These are phyloP conservation scores for Globisporangium spiculum DNA, from an alignment of 352 stramenopile genomes.

Conservation along the genomic window DNA sequence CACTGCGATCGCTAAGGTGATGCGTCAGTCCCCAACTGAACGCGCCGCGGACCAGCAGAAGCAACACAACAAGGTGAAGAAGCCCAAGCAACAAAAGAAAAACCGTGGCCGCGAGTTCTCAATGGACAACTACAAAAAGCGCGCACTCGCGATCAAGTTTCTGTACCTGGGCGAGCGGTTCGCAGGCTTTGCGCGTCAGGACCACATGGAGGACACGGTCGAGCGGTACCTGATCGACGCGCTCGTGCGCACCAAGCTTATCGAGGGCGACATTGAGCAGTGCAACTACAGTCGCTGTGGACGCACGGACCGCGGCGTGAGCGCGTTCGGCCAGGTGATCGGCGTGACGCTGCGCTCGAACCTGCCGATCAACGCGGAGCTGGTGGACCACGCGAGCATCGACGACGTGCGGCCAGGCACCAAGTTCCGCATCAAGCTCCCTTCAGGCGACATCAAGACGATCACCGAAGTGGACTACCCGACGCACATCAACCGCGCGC, in stretches of 20 bases:
- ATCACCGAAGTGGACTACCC: slow-evolving; percentile 95
- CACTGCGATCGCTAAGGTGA: slow-evolving; percentile 69
- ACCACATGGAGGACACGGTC: slow-evolving; percentile 91
- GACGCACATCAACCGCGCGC: slow-evolving; percentile 94
- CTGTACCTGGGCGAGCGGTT: slow-evolving; percentile 88
- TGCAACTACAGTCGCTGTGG: slow-evolving; percentile 95
- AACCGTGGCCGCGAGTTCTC: slow-evolving; percentile 49
- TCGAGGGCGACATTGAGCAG: slow-evolving; percentile 70
- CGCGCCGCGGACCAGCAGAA: slow-evolving; percentile 4
- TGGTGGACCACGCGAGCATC: slow-evolving; percentile 62
- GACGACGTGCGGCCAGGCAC: slow-evolving; percentile 63
- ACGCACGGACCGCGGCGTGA: slow-evolving; percentile 96
- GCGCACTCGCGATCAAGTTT: slow-evolving; percentile 80
- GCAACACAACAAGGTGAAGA: slow-evolving; percentile 40
- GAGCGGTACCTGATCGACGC: slow-evolving; percentile 94
- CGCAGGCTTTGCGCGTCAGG: slow-evolving; percentile 84
- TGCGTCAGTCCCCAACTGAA: slow-evolving; percentile 23
- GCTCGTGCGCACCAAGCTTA: slow-evolving; percentile 89
- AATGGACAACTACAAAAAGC: slow-evolving; percentile 76
- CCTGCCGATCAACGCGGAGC: slow-evolving; percentile 52
- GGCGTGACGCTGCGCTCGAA: slow-evolving; percentile 72
- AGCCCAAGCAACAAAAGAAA: slow-evolving; percentile 41
- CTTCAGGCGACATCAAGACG: slow-evolving; percentile 58
- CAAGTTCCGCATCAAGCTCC: slow-evolving; percentile 60
- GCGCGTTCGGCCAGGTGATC: slow-evolving; percentile 81